A percentile compares a stretch with the other conserved stretches of the same genome.
These are phyloP conservation scores for Fusarium scirpi DNA, from an alignment of 2,329 filamentous ascomycete genomes.

Conservation along the genomic window DNA sequence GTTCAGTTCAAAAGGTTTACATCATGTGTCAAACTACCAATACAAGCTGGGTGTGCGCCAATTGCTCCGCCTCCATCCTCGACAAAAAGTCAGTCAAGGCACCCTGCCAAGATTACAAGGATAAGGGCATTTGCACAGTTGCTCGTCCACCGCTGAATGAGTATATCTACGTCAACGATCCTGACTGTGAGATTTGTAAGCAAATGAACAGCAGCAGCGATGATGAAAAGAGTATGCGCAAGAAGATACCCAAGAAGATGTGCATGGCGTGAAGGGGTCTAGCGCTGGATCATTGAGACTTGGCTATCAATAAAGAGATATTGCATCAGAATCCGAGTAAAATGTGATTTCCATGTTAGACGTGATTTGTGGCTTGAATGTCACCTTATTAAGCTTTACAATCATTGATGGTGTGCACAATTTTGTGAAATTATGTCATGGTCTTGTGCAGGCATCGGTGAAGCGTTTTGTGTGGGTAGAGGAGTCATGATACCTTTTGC, in stretches of 20 bases:
- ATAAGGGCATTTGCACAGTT: not conserved
- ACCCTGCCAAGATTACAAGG: not conserved
- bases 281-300: not conserved
- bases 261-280: not conserved
- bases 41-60: not conserved
- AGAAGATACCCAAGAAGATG: not conserved
- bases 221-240: not conserved
- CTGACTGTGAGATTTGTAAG: not conserved
- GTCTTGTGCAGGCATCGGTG: too few species aligned
- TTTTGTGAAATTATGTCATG: too few species aligned
- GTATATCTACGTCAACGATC: not conserved
- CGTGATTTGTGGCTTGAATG: too few species aligned
- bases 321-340: too few species aligned
- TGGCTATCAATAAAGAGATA: not conserved
- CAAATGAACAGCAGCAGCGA: not conserved
- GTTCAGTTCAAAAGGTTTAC: rapidly evolving
- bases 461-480: too few species aligned
- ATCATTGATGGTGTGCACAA: too few species aligned
- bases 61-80: not conserved
- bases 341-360: too few species aligned
- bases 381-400: too few species aligned
- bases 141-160: not conserved
- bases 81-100: not conserved
- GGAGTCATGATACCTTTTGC: too few species aligned
- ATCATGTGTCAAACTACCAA: not conserved